Evolutionary conservation across 345 rosid genomes (phyloP), one percentile per base, ranked within the genome.

Genomic region (Hypericum androsaemum): DNA sequence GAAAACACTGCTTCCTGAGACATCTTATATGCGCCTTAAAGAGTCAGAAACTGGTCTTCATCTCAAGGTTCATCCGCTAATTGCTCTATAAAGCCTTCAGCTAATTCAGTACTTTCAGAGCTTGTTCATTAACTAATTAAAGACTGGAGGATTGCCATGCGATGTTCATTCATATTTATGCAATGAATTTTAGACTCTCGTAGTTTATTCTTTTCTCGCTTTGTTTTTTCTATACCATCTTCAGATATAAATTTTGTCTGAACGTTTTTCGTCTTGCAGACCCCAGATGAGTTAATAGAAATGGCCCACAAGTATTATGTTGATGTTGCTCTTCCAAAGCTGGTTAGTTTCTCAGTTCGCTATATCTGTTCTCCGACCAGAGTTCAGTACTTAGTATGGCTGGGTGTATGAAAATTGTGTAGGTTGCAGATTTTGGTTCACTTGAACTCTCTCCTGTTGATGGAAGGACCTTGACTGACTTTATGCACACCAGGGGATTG

Each of bases 31-130:
- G 53, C 67, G 60, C 38, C 71, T 67, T 47, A 62, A 62, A 67
- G 71, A 67, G 57, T 67, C 72, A 37, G 72, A 67, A 67, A 67
- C 72, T 12, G 60, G 72, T 47, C 66, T 67, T 52, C 72, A 67
- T 22, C 72, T 67, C 44, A 67, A 67, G 72, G 72, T 67, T 41
- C 52, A 43, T 61, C 48, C 53, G 32, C 65, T 53, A 41, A 57
- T 47, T 66, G 28, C 35, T 32, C 44, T 16, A 17, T 40, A 40
- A 9, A 47, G 55, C 10, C 6, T 46, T 16, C 22, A 37, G 47
- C 37, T 54, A 12, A 17, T 22, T 22, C 32, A 22, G 32, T 22
- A 22, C 32, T 22, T 22, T 4, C 4, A 4, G 32, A 22, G 32
- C 32, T 22, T 22, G 32, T 22, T 22, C 32, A 1, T 22, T 22